Conservation (phyloP, 1,284 basidiomycete species). For the Phellinidium pouzarii region DNA sequence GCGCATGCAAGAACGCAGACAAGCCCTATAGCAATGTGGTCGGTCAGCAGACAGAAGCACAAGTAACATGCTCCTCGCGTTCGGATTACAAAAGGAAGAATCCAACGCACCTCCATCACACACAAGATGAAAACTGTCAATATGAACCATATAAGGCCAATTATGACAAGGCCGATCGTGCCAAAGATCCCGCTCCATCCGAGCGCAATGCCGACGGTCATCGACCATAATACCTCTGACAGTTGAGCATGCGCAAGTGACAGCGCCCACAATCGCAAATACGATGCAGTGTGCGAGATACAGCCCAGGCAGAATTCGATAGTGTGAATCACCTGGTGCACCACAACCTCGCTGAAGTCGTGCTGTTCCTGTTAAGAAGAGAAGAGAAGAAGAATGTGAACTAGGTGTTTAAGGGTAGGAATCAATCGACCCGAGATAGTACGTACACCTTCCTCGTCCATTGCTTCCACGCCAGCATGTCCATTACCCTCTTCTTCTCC, state of each 20-base stretch:
- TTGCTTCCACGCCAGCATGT: constrained; percentile 61
- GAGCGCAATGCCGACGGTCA: constrained; percentile 68
- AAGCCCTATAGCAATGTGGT: constrained; percentile 54
- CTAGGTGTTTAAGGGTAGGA: constrained; percentile 11
- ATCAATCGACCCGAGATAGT: constrained; percentile 7
- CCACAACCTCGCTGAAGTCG: constrained; percentile 91
- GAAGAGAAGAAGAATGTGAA: constrained; percentile 14
- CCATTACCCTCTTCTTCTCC: constrained; percentile 86
- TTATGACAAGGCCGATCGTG: constrained; percentile 54
- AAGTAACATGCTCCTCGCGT: constrained; percentile 5
- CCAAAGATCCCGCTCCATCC: constrained; percentile 50
- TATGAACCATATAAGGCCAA: constrained; percentile 77
- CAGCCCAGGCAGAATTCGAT: constrained; percentile 98
- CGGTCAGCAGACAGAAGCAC: constrained; percentile 2
- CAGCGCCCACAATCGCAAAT: constrained; percentile 97
- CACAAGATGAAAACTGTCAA: constrained; percentile 77
- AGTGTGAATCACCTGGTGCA: constrained; percentile 97
- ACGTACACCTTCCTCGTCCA: constrained; percentile 62
- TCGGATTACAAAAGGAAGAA: constrained; percentile 5
- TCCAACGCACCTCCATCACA: constrained; percentile 80
- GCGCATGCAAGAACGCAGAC: constrained; percentile 91
- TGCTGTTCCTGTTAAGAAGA: constrained; percentile 51
- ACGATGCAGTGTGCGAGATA: constrained; percentile 99
- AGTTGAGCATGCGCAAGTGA: constrained; percentile 97
- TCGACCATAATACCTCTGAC: constrained; percentile 88